phyloP scores from a whole-genome alignment of 116 monocot genomes.

The Iris pallida region DNA sequence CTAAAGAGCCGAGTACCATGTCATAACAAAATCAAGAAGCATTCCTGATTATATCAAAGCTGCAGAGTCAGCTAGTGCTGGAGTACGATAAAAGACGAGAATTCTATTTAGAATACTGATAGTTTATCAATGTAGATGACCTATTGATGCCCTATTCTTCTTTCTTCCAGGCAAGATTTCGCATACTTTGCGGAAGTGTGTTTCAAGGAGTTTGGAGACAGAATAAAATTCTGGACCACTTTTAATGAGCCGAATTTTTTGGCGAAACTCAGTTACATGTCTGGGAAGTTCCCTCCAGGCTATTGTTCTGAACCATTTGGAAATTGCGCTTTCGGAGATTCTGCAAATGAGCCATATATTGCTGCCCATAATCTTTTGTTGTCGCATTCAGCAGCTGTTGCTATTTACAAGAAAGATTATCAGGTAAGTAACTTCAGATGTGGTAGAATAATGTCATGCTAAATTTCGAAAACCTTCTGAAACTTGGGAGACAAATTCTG shows the following conservation, averaged over 20 bases:
- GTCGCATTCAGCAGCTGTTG: constrained; percentile 45
- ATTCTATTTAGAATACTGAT: background rate
- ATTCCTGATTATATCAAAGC: too few species aligned
- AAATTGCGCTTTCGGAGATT: constrained; percentile 38
- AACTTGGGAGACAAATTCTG: too few species aligned
- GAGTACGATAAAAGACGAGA: too few species aligned
- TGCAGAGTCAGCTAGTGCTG: too few species aligned
- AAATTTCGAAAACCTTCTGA: too few species aligned
- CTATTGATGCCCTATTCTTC: background rate
- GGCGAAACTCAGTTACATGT: constrained; percentile 23
- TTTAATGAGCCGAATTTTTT: constrained; percentile 56
- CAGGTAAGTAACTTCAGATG: constrained; percentile 26
- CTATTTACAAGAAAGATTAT: constrained; percentile 45
- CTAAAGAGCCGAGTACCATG: too few species aligned
- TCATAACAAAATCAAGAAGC: too few species aligned
- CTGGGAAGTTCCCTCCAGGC: constrained; percentile 36
- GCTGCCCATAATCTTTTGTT: constrained; percentile 57
- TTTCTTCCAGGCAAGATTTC: constrained; percentile 35
- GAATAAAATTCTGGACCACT: constrained; percentile 64
- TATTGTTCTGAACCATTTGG: constrained; percentile 53
- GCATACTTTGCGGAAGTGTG: constrained; percentile 48
- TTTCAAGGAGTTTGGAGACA: constrained; percentile 54
- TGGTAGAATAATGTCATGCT: background rate
- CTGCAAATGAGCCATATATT: constrained; percentile 39
- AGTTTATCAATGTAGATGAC: background rate